phyloP scores from a whole-genome alignment of 2,329 filamentous ascomycete genomes.

The Epichloe gansuensis region DNA sequence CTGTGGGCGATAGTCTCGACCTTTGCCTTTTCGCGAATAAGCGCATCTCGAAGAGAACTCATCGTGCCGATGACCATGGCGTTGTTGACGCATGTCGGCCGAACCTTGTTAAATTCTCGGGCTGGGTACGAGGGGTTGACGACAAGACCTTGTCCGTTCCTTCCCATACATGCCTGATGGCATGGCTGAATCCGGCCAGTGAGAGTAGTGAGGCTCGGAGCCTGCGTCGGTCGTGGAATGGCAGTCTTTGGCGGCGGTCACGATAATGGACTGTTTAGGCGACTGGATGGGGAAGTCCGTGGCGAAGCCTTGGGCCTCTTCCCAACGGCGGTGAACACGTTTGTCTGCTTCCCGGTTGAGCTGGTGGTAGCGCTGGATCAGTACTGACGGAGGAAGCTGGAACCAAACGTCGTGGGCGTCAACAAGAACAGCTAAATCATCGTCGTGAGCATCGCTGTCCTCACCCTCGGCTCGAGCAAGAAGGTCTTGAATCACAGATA shows the following conservation, averaged over 20 bases:
- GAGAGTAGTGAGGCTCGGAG: conserved; percentile 22
- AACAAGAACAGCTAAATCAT: conserved; percentile 21
- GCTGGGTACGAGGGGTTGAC: conserved; percentile 18
- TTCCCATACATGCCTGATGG: conserved; percentile 21
- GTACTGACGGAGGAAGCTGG: conserved; percentile 25
- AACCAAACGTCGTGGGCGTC: conserved; percentile 29
- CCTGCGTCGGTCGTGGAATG: conserved; percentile 21
- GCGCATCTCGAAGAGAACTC: conserved; percentile 13
- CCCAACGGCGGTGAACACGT: conserved; percentile 16
- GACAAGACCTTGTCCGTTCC: conserved; percentile 18
- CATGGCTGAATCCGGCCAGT: conserved; percentile 26
- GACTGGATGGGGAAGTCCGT: background rate
- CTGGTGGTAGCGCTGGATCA: conserved; percentile 24
- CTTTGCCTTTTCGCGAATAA: conserved; percentile 17
- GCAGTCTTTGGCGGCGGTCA: conserved; percentile 25
- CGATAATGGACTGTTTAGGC: conserved; percentile 18
- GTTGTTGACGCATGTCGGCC: conserved; percentile 23
- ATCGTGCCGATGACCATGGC: conserved; percentile 24
- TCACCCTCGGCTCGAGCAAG: conserved; percentile 4
- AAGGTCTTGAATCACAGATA: conserved; percentile 15
- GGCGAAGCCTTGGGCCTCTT: conserved; percentile 5
- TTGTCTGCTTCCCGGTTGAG: conserved; percentile 23
- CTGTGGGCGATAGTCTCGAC: conserved; percentile 12
- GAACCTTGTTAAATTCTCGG: conserved; percentile 20
- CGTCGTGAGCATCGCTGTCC: conserved; percentile 2